Base-by-base conservation (phyloP, 345 rosid species). In the Streptanthus diversifolius region DNA sequence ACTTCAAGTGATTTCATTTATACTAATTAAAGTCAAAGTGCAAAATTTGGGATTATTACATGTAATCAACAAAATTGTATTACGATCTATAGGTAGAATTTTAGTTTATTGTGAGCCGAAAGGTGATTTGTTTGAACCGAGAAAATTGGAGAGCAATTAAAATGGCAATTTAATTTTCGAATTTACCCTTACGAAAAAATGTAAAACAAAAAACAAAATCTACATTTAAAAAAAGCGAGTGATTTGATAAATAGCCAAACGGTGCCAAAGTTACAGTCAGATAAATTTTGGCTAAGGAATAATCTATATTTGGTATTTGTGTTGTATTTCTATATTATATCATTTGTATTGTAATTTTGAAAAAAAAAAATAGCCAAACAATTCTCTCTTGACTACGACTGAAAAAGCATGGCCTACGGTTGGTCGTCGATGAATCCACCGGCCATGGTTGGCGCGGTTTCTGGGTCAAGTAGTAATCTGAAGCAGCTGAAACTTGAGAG, bases 401-500 rank as follows among this genome's bases (percentile, higher is more conserved):
- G 52, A 25, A 25, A 33, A 59, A 74, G 19, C 70, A 41, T 79
- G 77, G 65, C 85, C 22, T 85, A 80, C 66, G 85, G 89, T 33
- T 83, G 83, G 45, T 64, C 81, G 10, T 29, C 82, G 8, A 74
- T 73, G 53, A 74, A 70, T 58, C 76, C 82, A 40, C 72, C 69
- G 37, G 63, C 73, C 53, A 36, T 70, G 84, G 43, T 27, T 13
- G 78, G 75, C n/a, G 60, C 75, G 0, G 33, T 51, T 59, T 24
- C 87, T 7, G 73, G 57, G 35, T 66, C 80, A 25, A 25, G 27
- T 35, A 33, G 54, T 22, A 39, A 83, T 43, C 37, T 81, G 0
- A 93, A 82, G 85, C 97, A 88, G 59, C 90, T 91, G 73, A 95
- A 89, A 75, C 64, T 95, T 61, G 99, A 88, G 43, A 87, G 74